phyloP scores from a whole-genome alignment of 2,329 filamentous ascomycete species.

The Rhynchosporium secalis region DNA sequence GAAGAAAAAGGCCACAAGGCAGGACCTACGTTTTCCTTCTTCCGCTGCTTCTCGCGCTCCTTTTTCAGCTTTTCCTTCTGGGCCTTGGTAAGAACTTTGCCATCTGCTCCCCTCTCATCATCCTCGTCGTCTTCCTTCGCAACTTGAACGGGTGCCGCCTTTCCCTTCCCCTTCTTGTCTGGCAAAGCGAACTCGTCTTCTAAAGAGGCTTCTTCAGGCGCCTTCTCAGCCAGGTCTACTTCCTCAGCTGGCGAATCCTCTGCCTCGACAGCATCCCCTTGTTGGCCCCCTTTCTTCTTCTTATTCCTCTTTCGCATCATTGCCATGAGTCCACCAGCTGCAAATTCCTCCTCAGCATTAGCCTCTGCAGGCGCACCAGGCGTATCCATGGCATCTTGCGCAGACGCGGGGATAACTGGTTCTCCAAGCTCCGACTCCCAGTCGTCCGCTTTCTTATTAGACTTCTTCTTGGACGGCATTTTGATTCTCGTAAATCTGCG shows the following conservation, averaged over 20 bases:
- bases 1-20: too few species aligned
- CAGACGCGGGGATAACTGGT: constrained; percentile 54
- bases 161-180: constrained; percentile 69
- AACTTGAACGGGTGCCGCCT: constrained; percentile 52
- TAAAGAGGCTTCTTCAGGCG: constrained; percentile 75
- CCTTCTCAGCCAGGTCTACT: constrained; percentile 60
- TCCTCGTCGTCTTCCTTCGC: constrained; percentile 46
- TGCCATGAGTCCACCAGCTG: constrained; percentile 68
- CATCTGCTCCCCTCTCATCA: constrained; percentile 55
- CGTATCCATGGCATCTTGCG: constrained; percentile 48
- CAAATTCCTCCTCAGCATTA: constrained; percentile 51
- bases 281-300: constrained; percentile 58
- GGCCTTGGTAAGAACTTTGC: constrained; percentile 87
- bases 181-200: constrained; percentile 85
- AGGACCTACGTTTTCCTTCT: constrained; percentile 84
- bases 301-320: constrained; percentile 82
- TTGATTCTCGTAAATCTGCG: neutral
- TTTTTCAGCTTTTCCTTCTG: constrained; percentile 99
- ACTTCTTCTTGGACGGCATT: constrained; percentile 97
- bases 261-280: constrained; percentile 76
- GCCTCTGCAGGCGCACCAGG: constrained; percentile 46
- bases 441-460: constrained; percentile 83
- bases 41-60: constrained; percentile 96
- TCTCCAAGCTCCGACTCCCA: constrained; percentile 95
- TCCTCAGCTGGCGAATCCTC: constrained; percentile 54